Evolutionary conservation across 1,139 yeast species (phyloP).

Genomic region (Scheffersomyces lignicola): DNA sequence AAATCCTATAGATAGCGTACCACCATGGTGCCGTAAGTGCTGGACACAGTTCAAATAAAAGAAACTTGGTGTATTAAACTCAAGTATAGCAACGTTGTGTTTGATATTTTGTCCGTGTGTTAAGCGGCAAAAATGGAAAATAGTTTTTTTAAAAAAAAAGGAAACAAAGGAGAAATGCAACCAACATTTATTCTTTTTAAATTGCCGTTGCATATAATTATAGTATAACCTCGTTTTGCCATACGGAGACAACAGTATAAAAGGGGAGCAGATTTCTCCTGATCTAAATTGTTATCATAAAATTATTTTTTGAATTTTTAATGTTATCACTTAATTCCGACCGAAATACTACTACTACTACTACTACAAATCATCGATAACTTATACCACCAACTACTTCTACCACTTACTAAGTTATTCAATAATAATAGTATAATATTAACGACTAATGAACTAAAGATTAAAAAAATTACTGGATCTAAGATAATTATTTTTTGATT

Average conservation of each 20-base stretch:
- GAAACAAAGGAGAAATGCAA: neutral
- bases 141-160: constrained; percentile 1
- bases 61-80: too few relatives aligned
- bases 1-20: too few relatives aligned
- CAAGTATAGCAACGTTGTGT: too few relatives aligned
- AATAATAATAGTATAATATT: neutral
- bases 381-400: too few relatives aligned
- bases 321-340: neutral
- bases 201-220: constrained; percentile 1
- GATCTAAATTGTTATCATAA: neutral
- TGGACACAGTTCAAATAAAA: too few relatives aligned
- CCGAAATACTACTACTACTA: neutral
- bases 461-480: neutral
- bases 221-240: too few relatives aligned
- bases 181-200: neutral
- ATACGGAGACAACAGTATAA: neutral
- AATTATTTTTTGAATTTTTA: neutral
- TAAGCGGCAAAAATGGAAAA: constrained; percentile 3
- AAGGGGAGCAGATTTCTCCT: neutral
- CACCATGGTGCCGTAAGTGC: too few relatives aligned
- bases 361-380: neutral
- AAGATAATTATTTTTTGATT: neutral
- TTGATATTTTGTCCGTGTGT: too few relatives aligned
- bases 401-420: neutral
- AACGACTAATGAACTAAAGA: neutral